Evolutionary conservation across 2,329 filamentous ascomycete species (phyloP).

Genomic region (Sporothrix inflata): DNA sequence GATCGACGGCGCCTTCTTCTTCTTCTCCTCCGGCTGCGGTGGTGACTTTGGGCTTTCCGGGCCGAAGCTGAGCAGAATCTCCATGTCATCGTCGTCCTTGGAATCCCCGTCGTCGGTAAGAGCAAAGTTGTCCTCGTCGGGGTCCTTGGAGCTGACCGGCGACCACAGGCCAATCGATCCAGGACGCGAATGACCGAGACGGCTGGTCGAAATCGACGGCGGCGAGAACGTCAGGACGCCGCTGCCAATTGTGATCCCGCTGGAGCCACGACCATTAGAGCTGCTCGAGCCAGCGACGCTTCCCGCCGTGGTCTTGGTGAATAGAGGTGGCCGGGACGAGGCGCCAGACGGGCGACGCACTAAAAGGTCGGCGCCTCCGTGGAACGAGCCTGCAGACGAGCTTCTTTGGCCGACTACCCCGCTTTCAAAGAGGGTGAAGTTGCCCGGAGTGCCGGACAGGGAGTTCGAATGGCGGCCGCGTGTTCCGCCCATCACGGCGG

Average conservation of each 20-base stretch:
- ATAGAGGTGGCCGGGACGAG: conserved; percentile 15
- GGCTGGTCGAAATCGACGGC: conserved; percentile 27
- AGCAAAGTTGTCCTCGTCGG: conserved; percentile 41
- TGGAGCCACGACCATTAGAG: conserved; percentile 28
- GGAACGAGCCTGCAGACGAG: conserved; percentile 49
- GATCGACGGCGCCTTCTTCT: conserved; percentile 25
- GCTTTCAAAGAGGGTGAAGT: conserved; percentile 34
- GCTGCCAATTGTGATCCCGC: conserved; percentile 24
- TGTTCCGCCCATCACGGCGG: conserved; percentile 39
- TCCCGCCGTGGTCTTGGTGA: neutral
- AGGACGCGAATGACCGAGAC: conserved; percentile 42
- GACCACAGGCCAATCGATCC: conserved; percentile 55
- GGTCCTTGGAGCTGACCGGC: conserved; percentile 42
- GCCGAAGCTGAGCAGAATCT: conserved; percentile 34
- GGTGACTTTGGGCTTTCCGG: conserved; percentile 26
- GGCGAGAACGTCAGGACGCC: conserved; percentile 42
- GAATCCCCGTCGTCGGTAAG: conserved; percentile 42
- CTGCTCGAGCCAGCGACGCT: conserved; percentile 27
- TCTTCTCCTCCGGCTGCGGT: neutral
- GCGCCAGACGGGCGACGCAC: conserved; percentile 30
- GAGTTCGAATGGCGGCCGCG: conserved; percentile 51
- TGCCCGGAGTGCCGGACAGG: conserved; percentile 41
- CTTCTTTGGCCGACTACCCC: conserved; percentile 45
- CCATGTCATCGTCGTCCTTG: conserved; percentile 51
- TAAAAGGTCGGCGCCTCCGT: conserved; percentile 37